These are phyloP conservation scores for Nothopassalora personata DNA, from an alignment of 2,329 filamentous ascomycete genomes.

Conservation along the genomic window DNA sequence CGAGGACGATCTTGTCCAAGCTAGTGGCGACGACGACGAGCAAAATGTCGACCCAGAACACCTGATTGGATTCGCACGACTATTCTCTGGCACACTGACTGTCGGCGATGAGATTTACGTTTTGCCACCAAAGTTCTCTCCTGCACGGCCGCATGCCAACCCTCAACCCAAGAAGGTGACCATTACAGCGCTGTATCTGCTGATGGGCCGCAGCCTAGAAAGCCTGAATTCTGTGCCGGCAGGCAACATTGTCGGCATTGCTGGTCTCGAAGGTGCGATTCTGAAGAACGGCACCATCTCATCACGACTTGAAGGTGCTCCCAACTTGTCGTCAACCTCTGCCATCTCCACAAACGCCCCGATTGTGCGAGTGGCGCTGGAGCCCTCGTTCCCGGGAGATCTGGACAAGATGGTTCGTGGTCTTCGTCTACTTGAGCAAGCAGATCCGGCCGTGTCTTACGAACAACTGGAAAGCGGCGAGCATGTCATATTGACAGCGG, in stretches of 20 bases:
- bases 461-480: constrained; percentile 89
- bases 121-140: constrained; percentile 86
- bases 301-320: constrained; percentile 75
- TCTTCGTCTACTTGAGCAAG: constrained; percentile 80
- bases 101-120: constrained; percentile 91
- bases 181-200: constrained; percentile 82
- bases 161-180: constrained; percentile 77
- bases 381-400: constrained; percentile 83
- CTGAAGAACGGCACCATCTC: constrained; percentile 93
- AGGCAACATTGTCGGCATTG: constrained; percentile 92
- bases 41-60: constrained; percentile 72
- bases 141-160: constrained; percentile 64
- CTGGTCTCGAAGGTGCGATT: constrained; percentile 85
- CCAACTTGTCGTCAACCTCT: constrained; percentile 83
- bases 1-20: constrained; percentile 40
- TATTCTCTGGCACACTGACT: constrained; percentile 84
- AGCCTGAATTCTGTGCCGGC: constrained; percentile 78
- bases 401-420: constrained; percentile 93
- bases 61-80: constrained; percentile 86
- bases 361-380: constrained; percentile 92
- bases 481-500: constrained; percentile 89
- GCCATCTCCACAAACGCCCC: constrained; percentile 67
- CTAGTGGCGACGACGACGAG: constrained; percentile 40
- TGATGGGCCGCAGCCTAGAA: constrained; percentile 90
- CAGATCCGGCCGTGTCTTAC: constrained; percentile 92